Conservation (phyloP, 441 rosid genomes). For the Gossypium schwendimanii region DNA sequence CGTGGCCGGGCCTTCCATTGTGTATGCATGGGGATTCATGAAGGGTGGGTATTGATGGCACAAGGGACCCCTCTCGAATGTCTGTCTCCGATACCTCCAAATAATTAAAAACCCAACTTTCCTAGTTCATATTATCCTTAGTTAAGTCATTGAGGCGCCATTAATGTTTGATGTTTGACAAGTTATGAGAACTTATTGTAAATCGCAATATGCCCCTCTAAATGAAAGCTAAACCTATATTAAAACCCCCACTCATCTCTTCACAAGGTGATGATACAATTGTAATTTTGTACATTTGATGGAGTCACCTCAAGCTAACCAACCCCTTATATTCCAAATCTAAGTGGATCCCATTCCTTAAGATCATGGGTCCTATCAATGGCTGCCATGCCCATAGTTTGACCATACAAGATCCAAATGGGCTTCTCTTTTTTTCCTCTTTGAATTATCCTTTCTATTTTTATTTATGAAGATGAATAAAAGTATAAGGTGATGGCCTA, state of each 20-base stretch:
- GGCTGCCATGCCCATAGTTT: slow-evolving; percentile 8
- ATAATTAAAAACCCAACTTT: background rate
- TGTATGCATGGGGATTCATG: slow-evolving; percentile 11
- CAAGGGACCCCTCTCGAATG: slow-evolving; percentile 33
- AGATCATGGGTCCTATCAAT: slow-evolving; percentile 14
- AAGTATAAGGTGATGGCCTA: background rate
- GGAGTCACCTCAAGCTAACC: background rate
- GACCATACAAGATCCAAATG: background rate
- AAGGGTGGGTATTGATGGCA: background rate
- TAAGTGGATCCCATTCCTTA: slow-evolving; percentile 26
- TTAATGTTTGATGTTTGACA: slow-evolving; percentile 8
- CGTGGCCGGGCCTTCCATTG: background rate
- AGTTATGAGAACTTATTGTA: too few species aligned
- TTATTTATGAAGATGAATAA: background rate
- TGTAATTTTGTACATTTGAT: background rate
- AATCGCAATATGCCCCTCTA: background rate
- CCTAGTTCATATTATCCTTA: background rate
- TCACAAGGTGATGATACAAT: background rate
- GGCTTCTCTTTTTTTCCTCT: background rate
- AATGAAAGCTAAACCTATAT: background rate
- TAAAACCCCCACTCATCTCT: background rate
- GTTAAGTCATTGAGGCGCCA: background rate
- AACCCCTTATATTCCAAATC: slow-evolving; percentile 3
- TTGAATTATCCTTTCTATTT: background rate
- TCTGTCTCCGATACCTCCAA: slow-evolving; percentile 26